These are phyloP conservation scores for Trichomonas tenax DNA, from an alignment of 208 protist genomes.

Conservation along the genomic window DNA sequence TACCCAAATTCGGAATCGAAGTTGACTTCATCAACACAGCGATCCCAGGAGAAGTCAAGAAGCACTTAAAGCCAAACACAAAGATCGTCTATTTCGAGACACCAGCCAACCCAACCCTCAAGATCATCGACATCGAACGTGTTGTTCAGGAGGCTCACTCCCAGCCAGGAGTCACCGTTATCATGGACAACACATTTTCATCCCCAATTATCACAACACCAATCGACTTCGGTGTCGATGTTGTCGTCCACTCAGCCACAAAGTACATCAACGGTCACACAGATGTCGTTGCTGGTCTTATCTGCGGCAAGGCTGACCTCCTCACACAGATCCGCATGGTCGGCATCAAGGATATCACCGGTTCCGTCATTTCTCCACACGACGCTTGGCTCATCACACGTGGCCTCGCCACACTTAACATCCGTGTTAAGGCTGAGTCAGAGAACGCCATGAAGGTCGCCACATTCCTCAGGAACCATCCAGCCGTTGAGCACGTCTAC, in stretches of 20 bases:
- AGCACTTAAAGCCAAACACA: conserved; percentile 26
- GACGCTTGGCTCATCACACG: conserved; percentile 28
- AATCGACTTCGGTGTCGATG: conserved; percentile 35
- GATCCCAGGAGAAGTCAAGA: background rate
- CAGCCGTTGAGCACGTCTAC: conserved; percentile 20
- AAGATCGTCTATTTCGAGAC: conserved; percentile 39
- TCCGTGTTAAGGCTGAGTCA: conserved; percentile 30
- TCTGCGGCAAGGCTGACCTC: background rate
- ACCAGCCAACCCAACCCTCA: conserved; percentile 40
- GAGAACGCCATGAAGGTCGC: conserved; percentile 34
- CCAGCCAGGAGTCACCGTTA: background rate
- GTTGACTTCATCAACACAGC: background rate
- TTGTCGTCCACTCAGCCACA: conserved; percentile 37
- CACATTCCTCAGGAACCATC: conserved; percentile 24
- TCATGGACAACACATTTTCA: conserved; percentile 14
- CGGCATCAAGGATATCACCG: background rate
- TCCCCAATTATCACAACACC: conserved; percentile 26
- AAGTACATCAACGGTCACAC: conserved; percentile 41
- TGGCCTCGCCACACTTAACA: conserved; percentile 28
- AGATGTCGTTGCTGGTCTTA: background rate
- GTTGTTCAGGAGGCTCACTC: background rate
- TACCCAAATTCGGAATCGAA: background rate
- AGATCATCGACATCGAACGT: conserved; percentile 36
- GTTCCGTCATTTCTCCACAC: conserved; percentile 20
- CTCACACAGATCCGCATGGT: background rate